Conservation (phyloP, 2,329 filamentous ascomycete genomes). For the Colletotrichum sansevieriae region DNA sequence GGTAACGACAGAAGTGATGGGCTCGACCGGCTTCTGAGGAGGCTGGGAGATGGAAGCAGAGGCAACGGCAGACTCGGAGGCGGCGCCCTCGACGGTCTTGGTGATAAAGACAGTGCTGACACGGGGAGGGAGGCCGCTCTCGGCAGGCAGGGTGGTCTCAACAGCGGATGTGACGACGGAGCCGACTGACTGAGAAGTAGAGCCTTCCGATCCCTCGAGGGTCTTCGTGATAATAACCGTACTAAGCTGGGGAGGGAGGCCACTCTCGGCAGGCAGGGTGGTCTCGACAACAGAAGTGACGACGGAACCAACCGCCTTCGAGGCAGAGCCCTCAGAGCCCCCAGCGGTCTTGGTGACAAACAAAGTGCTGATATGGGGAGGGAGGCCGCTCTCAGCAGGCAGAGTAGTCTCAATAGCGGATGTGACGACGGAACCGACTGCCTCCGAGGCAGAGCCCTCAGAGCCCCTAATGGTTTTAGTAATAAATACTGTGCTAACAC, state of each 20-base stretch:
- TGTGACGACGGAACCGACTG: background rate
- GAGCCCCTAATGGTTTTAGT: constrained; percentile 6
- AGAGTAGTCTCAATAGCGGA: constrained; percentile 25
- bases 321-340: constrained; percentile 1
- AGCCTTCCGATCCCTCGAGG: background rate
- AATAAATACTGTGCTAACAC: constrained; percentile 31
- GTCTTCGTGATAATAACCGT: constrained; percentile 31
- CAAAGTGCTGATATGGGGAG: constrained; percentile 20
- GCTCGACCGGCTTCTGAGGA: constrained; percentile 27
- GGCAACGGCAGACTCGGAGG: constrained; percentile 6
- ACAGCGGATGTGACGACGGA: constrained; percentile 19
- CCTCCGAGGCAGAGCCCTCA: background rate
- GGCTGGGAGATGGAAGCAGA: background rate
- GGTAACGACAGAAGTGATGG: constrained; percentile 39
- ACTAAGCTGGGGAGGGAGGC: background rate
- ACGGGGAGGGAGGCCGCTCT: constrained; percentile 19
- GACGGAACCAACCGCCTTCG: constrained; percentile 4
- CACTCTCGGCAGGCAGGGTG: background rate
- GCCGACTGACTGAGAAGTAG: constrained; percentile 1
- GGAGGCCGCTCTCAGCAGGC: background rate
- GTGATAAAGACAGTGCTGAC: constrained; percentile 30
- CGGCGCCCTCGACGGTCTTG: constrained; percentile 2
- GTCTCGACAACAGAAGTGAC: constrained; percentile 24
- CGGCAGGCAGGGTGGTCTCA: constrained; percentile 19
- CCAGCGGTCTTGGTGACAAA: constrained; percentile 22